Evolutionary conservation across 2,329 filamentous ascomycete genomes (phyloP).

Genomic region (Ophiostoma novo-ulmi): DNA sequence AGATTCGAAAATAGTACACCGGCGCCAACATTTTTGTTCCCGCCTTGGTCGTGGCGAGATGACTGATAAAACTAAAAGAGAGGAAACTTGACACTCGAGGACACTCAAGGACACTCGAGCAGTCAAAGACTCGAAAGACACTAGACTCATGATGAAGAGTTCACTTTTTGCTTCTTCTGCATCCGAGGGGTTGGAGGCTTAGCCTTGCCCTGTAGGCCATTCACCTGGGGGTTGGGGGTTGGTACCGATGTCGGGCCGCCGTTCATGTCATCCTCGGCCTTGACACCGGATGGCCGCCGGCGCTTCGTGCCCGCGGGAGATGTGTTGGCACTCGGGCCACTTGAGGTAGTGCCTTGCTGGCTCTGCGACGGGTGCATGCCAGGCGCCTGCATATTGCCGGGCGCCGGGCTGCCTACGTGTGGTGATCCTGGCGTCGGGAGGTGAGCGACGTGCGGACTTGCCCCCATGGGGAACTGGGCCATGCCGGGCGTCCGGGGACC

Average conservation of each 20-base stretch:
- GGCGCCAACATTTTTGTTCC: conserved; percentile 2
- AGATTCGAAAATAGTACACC: conserved; percentile 22
- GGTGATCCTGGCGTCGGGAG: conserved; percentile 59
- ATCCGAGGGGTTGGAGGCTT: conserved; percentile 56
- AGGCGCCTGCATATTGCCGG: conserved; percentile 58
- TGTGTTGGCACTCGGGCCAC: conserved; percentile 62
- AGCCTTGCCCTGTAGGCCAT: conserved; percentile 46
- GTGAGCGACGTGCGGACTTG: conserved; percentile 56
- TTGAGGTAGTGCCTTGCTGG: conserved; percentile 62
- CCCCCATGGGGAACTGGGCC: conserved; percentile 53
- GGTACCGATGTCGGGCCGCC: conserved; percentile 40
- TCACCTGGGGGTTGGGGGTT: conserved; percentile 47
- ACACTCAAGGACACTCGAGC: not conserved
- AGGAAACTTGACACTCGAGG: not conserved
- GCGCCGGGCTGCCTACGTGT: conserved; percentile 56
- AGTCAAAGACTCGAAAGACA: not conserved
- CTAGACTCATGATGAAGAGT: conserved; percentile 29
- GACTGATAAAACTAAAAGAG: not conserved
- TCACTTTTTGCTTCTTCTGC: conserved; percentile 50
- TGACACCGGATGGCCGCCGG: conserved; percentile 53
- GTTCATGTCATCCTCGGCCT: conserved; percentile 50
- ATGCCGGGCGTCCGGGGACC: conserved; percentile 51
- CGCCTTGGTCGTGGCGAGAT: not conserved
- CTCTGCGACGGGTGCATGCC: conserved; percentile 63
- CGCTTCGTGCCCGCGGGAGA: conserved; percentile 58